Conservation (phyloP, 2,329 filamentous ascomycete genomes). For the Beauveria sp. region DNA sequence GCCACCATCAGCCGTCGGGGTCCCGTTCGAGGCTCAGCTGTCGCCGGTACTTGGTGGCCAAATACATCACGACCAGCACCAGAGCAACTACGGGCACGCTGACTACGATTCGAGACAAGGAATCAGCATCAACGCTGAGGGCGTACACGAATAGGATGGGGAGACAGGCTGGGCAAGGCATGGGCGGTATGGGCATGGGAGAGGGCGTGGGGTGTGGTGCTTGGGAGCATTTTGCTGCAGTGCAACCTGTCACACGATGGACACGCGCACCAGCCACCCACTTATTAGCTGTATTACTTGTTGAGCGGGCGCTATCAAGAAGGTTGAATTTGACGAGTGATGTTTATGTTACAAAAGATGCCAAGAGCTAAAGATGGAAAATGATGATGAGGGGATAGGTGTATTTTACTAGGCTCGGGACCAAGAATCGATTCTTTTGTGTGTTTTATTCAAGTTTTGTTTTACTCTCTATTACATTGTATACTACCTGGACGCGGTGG, state of each 20-base stretch:
- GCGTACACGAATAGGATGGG: background rate
- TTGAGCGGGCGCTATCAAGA: background rate
- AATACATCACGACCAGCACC: background rate
- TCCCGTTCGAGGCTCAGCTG: background rate
- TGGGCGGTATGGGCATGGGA: background rate
- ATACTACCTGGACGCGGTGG: too few species aligned
- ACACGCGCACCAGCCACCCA: slow-evolving; percentile 1
- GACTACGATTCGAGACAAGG: slow-evolving; percentile 1
- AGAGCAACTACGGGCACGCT: background rate
- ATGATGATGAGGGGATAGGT: background rate
- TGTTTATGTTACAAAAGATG: slow-evolving; percentile 1
- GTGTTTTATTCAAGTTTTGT: too few species aligned
- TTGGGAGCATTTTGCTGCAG: background rate
- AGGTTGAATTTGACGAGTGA: slow-evolving; percentile 1
- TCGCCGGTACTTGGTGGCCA: background rate
- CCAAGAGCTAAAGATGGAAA: background rate
- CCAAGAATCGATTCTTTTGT: too few species aligned
- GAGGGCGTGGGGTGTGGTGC: background rate
- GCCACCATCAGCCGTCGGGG: background rate
- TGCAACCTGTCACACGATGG: slow-evolving; percentile 5
- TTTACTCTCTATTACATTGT: too few species aligned
- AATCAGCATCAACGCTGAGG: background rate
- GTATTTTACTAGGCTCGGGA: too few species aligned
- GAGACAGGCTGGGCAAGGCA: too few species aligned
- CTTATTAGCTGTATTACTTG: background rate